Base-by-base conservation (phyloP, 495 filamentous ascomycete genomes). In the Staphylotrichum tortipilum region DNA sequence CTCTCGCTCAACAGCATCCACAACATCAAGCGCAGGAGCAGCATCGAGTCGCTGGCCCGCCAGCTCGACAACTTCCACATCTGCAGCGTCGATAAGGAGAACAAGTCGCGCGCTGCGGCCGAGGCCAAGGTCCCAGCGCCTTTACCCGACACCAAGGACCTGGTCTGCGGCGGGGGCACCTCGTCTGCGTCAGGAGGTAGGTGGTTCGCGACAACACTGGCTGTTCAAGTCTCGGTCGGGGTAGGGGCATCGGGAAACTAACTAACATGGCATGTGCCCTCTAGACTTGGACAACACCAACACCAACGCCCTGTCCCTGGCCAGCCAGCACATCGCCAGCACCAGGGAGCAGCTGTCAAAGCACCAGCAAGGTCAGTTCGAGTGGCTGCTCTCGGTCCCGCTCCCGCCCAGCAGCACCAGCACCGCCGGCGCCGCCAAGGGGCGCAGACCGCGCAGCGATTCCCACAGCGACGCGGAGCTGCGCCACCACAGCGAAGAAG, bases 311-410 rank as follows among this genome's bases (percentile, higher is more conserved):
- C 60, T 77, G 18, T 53, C 62, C 6, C 42, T 56, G 43, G 66
- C 67, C 38, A 60, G 61, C 44, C 60, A 52, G 41, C 54, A 61
- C 23, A 55, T 70, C 39, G 58, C 65, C 21, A 59, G 59, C 47
- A 60, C 60, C 48, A 46, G 64, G 37, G 64, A 71, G 54, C 65
- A 75, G 49, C 39, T 75, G 44, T 56, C 62, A 42, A 74, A 73
- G 57, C 72, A 75, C 61, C 68, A 70, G 53, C 66, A 69, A 66
- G 72, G 76, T 67, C 68, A 71, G 61, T 78, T 68, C 55, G 67
- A 74, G 44, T 73, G 68, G 60, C 55, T 75, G 43, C 52, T 75
- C 36, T 62, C 70, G 40, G 52, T 72, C 30, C 62, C 54, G 10
- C 26, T 63, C 8, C 35, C 48, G n/a, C 26, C 26, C n/a, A n/a